These are phyloP conservation scores for Dioscorea dumetorum DNA, from an alignment of 106 monocot genomes.

Conservation along the genomic window DNA sequence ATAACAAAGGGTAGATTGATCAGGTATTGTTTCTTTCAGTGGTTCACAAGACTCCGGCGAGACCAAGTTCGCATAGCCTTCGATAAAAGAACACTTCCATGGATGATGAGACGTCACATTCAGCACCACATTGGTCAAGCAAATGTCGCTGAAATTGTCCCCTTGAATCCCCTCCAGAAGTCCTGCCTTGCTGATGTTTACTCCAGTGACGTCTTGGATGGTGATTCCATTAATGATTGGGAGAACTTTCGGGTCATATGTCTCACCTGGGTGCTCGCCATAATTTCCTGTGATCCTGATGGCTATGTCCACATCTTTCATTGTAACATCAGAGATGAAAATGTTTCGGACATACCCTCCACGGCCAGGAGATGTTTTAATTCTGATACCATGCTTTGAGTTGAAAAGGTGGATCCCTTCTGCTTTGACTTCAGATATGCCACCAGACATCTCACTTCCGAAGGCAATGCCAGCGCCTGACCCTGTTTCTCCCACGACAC, in stretches of 20 bases:
- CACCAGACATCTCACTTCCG: constrained; percentile 91
- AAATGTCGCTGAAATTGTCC: constrained; percentile 51
- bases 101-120: constrained; percentile 29
- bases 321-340: constrained; percentile 30
- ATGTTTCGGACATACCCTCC: constrained; percentile 62
- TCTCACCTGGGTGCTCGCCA: constrained; percentile 67
- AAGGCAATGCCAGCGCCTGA: constrained; percentile 63
- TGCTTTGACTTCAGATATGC: constrained; percentile 50
- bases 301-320: constrained; percentile 42
- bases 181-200: constrained; percentile 40
- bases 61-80: constrained; percentile 60
- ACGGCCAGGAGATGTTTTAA: constrained; percentile 67
- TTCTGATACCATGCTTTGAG: constrained; percentile 52
- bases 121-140: constrained; percentile 46
- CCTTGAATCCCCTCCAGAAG: constrained; percentile 53
- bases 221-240: constrained; percentile 43
- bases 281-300: constrained; percentile 53
- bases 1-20: constrained; percentile 38
- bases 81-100: constrained; percentile 56
- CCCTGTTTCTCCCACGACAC: constrained; percentile 22
- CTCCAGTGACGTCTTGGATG: constrained; percentile 37
- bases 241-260: constrained; percentile 43
- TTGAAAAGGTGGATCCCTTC: constrained; percentile 40
- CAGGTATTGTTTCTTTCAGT: constrained; percentile 21
- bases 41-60: constrained; percentile 45